Base-by-base conservation (phyloP, 1,139 yeast species). In the Blastobotrys malaysiensis region DNA sequence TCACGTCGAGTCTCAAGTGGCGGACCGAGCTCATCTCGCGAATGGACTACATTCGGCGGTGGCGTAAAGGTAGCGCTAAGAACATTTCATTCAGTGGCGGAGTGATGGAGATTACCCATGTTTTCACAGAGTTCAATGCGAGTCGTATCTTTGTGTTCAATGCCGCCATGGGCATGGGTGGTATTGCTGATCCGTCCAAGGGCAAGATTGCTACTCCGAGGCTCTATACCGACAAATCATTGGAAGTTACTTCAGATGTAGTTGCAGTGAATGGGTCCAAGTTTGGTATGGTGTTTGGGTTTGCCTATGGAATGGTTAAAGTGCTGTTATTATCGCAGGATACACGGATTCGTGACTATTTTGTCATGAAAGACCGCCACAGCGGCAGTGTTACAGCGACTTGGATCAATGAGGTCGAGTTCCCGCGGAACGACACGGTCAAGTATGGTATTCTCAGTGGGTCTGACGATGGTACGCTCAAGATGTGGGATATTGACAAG, bases 171-270 rank as follows among this genome's bases (percentile, higher is more conserved):
- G 71, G 70, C 5, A 53, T 60, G 19, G 73, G 73, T 5, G 56
- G 59, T 6, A 59, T 69, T 13, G 65, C 68, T 9, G 72, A 69
- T 51, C 71, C 69, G 13, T 66, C 69, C 27, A 60, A 63, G 46
- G 73, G 73, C n/a, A 65, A 63, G 46, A 58, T 68, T 9, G 67
- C 69, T n/a, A 62, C 60, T 39, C 67, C 68, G 22, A 52, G 64
- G 9, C 52, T 69, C 20, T 63, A 60, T 43, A 66, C 70, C 2
- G 61, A 62, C 36, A 62, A 59, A 43, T 50, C 54, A n/a, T 55
- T 63, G 13, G 61, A 59, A 46, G 55, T 58, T 20, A 55, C 57
- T 14, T 51, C 58, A 1, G 63, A 63, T 16, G 58, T 63, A 7
- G 46, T 46, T 9, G 49, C 62, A 22, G 58, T 65, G 5, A 69